Conservation (phyloP, 495 filamentous ascomycete species). For the Xylaria venustula region DNA sequence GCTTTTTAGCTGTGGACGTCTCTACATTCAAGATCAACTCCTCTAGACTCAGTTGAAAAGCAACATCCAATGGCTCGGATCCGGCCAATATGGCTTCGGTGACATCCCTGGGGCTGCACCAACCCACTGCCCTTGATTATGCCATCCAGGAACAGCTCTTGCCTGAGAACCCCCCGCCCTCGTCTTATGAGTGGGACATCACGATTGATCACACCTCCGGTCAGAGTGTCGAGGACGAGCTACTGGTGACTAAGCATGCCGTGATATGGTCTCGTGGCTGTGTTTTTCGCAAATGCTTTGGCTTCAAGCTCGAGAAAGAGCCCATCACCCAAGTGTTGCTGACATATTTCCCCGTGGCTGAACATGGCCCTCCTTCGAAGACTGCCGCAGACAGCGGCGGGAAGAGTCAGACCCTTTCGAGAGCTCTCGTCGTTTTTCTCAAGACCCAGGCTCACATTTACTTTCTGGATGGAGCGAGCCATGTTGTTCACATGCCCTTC, state of each 20-base stretch:
- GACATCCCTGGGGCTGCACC: conserved; percentile 83
- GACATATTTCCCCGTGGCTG: conserved; percentile 69
- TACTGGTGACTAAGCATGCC: conserved; percentile 77
- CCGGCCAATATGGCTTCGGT: conserved; percentile 72
- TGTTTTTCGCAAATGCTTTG: conserved; percentile 81
- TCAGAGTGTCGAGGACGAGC: conserved; percentile 67
- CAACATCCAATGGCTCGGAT: conserved; percentile 16
- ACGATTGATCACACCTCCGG: conserved; percentile 41
- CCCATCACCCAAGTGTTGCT: conserved; percentile 79
- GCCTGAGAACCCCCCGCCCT: conserved; percentile 61
- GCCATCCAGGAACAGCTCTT: conserved; percentile 80
- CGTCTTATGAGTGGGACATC: conserved; percentile 73
- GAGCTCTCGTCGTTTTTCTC: conserved; percentile 85
- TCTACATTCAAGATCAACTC: background rate
- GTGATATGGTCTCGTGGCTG: conserved; percentile 91
- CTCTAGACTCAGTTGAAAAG: background rate
- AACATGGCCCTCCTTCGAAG: conserved; percentile 29
- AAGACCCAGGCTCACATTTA: conserved; percentile 92
- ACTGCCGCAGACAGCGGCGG: conserved; percentile 3
- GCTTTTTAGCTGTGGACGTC: background rate
- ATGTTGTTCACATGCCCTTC: conserved; percentile 91
- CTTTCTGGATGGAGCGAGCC: conserved; percentile 83
- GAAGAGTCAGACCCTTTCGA: conserved; percentile 37
- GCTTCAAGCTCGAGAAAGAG: conserved; percentile 83
- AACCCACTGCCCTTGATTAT: conserved; percentile 77